Conservation (phyloP, 108 stramenopile species). For the Epipyxis sp. region DNA sequence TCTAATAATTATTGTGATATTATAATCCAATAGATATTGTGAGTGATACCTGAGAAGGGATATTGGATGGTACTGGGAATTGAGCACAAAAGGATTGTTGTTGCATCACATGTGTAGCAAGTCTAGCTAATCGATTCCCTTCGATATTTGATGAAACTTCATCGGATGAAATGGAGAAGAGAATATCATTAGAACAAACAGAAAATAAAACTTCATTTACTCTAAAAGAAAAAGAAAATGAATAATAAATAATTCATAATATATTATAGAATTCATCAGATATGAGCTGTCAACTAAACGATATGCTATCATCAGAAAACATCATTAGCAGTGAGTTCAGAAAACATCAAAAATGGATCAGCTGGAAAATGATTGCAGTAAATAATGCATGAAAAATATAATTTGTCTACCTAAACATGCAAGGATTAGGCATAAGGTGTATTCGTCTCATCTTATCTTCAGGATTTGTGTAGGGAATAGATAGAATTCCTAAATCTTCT, state of each 20-base stretch:
- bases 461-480: conserved; percentile 50
- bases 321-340: no score
- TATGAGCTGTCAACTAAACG: no score
- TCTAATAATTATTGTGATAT: no score
- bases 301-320: no score
- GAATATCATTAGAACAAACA: conserved; percentile 75
- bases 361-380: no score
- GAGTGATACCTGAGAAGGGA: background rate
- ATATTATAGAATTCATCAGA: no score
- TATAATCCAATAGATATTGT: no score
- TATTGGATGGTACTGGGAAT: conserved; percentile 65
- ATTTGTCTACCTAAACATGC: no score
- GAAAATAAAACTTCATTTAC: conserved; percentile 82
- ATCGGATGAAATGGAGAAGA: conserved; percentile 76
- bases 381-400: no score
- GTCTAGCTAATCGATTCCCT: conserved; percentile 67
- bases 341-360: no score
- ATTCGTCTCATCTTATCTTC: conserved; percentile 54
- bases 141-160: conserved; percentile 48
- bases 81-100: conserved; percentile 91
- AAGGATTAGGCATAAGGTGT: conserved; percentile 54
- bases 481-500: conserved; percentile 51
- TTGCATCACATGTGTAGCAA: conserved; percentile 78
- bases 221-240: no score
- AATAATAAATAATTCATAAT: no score